phyloP scores from a whole-genome alignment of 345 rosid species.

The Psidium guajava region DNA sequence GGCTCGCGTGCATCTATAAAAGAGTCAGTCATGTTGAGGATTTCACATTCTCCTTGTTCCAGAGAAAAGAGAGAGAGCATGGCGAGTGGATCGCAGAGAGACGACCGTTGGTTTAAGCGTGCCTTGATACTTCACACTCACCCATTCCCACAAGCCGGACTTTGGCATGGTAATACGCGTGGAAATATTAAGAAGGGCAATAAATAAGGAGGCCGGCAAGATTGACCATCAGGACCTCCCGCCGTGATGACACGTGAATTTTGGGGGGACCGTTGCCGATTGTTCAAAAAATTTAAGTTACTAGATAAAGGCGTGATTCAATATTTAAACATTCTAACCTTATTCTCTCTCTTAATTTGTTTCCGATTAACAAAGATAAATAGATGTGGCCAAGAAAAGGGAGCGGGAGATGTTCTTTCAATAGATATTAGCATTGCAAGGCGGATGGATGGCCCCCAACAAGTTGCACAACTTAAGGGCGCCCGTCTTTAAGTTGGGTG shows the following conservation, averaged over 20 bases:
- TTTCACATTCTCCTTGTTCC: neutral
- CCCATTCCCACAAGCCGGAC: neutral
- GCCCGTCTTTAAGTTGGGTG: neutral
- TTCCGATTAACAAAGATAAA: neutral
- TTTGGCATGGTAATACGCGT: neutral
- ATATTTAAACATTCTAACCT: neutral
- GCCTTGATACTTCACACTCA: neutral
- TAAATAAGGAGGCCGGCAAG: neutral
- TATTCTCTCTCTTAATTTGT: neutral
- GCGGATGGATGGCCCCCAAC: neutral
- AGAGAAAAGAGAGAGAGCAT: neutral
- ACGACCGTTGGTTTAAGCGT: neutral
- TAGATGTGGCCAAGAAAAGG: neutral
- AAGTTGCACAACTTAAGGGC: neutral
- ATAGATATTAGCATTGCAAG: neutral
- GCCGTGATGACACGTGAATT: neutral
- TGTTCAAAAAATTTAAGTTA: neutral
- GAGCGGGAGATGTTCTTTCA: neutral
- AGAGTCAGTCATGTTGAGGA: neutral
- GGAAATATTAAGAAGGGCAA: neutral
- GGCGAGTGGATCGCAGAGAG: neutral
- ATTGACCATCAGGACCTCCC: neutral
- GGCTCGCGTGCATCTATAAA: neutral
- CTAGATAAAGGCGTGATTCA: too few relatives aligned
- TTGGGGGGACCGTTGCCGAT: neutral